Evolutionary conservation across 2,329 filamentous ascomycete genomes (phyloP).

Genomic region (Fusarium annulatum): DNA sequence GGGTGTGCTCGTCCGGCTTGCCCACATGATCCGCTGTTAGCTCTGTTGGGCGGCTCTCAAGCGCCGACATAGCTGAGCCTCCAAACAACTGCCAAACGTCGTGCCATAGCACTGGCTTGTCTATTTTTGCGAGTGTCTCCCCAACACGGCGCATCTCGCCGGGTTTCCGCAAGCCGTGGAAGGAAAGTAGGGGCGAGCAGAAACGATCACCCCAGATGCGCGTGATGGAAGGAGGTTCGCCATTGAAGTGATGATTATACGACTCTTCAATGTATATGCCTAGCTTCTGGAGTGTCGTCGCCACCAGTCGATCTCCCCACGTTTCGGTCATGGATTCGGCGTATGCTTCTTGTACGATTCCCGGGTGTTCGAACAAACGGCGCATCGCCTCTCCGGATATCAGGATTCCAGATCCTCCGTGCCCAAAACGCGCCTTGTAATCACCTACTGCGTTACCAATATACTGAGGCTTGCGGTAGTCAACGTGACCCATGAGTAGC

Average conservation of each 20-base stretch:
- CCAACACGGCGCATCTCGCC: constrained; percentile 60
- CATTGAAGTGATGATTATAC: constrained; percentile 66
- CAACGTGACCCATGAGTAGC: constrained; percentile 61
- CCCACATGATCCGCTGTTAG: constrained; percentile 62
- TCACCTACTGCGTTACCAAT: constrained; percentile 68
- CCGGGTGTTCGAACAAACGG: constrained; percentile 57
- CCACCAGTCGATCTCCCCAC: constrained; percentile 66
- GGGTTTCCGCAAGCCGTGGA: constrained; percentile 61
- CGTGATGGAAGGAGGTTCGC: constrained; percentile 61
- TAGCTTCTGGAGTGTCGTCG: constrained; percentile 63
- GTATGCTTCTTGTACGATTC: constrained; percentile 58
- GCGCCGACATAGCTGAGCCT: constrained; percentile 52
- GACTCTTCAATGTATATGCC: constrained; percentile 67
- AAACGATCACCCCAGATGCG: constrained; percentile 62
- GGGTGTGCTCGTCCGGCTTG: constrained; percentile 57
- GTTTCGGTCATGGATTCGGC: constrained; percentile 61
- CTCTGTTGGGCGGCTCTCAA: constrained; percentile 52
- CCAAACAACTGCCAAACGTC: constrained; percentile 63
- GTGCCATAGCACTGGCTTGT: constrained; percentile 60
- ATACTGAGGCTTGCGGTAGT: constrained; percentile 60
- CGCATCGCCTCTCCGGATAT: constrained; percentile 63
- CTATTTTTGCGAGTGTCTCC: constrained; percentile 52
- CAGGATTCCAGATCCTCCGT: constrained; percentile 66
- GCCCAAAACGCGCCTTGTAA: constrained; percentile 65
- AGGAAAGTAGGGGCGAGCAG: constrained; percentile 65